Conservation (phyloP, 345 rosid genomes). For the Psidium guajava region DNA sequence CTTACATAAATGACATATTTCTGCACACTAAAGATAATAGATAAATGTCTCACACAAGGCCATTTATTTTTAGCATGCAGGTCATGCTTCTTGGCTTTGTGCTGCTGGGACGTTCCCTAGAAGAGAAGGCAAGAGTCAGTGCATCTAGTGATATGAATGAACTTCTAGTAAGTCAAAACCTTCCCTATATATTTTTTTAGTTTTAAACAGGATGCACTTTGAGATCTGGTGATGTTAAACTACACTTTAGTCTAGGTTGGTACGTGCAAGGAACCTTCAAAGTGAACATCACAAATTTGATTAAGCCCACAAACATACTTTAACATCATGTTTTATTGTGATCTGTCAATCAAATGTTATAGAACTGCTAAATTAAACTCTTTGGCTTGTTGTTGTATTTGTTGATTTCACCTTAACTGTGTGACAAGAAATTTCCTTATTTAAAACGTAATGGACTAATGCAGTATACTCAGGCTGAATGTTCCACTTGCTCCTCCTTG, state of each 20-base stretch:
- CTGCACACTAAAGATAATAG: neutral
- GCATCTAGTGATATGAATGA: slow-evolving; percentile 97
- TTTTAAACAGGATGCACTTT: neutral
- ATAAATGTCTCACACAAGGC: slow-evolving; percentile 28
- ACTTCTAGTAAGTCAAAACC: slow-evolving; percentile 52
- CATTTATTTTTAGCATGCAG: slow-evolving; percentile 68
- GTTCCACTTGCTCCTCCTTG: neutral
- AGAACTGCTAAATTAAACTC: neutral
- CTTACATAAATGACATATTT: neutral
- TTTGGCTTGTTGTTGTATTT: neutral
- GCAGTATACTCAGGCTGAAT: neutral
- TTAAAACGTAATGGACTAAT: neutral
- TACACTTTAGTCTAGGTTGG: neutral
- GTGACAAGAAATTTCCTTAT: neutral
- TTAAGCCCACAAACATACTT: neutral
- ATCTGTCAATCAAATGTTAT: neutral
- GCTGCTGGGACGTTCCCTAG: slow-evolving; percentile 89
- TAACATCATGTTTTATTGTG: neutral
- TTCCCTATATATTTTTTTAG: neutral
- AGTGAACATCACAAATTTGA: neutral
- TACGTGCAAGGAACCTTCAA: neutral
- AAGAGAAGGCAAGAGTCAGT: slow-evolving; percentile 74
- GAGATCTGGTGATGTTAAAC: neutral
- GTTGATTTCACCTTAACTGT: neutral
- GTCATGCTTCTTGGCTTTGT: slow-evolving; percentile 99